Conservation (phyloP, 495 filamentous ascomycete species). For the Aspergillus incahuasiensis region DNA sequence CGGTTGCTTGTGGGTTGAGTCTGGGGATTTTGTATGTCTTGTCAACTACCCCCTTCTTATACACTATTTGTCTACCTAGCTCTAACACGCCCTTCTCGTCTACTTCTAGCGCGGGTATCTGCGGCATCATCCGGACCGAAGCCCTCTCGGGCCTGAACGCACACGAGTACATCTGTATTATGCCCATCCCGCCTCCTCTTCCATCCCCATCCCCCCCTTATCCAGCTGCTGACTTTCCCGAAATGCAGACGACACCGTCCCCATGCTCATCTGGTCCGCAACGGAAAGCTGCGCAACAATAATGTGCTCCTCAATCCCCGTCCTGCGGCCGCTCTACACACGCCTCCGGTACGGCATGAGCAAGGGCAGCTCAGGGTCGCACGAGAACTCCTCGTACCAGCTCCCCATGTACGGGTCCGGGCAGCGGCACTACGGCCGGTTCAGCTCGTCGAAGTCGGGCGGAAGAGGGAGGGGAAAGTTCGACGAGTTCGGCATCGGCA, state of each 20-base stretch:
- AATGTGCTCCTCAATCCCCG: slow-evolving; percentile 27
- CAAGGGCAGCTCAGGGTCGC: slow-evolving; percentile 12
- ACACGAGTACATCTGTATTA: slow-evolving; percentile 26
- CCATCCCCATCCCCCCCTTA: too few species aligned
- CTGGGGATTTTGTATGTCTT: slow-evolving; percentile 24
- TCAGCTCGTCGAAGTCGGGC: background rate
- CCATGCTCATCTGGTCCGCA: slow-evolving; percentile 28
- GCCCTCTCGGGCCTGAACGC: slow-evolving; percentile 20
- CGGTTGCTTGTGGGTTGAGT: slow-evolving; percentile 24
- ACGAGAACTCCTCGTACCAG: slow-evolving; percentile 20
- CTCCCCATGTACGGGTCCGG: slow-evolving; percentile 24
- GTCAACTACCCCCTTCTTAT: too few species aligned
- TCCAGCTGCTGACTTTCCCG: background rate
- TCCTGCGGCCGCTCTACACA: slow-evolving; percentile 25
- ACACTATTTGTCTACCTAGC: too few species aligned
- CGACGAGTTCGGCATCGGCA: too few species aligned
- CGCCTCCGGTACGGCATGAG: slow-evolving; percentile 21
- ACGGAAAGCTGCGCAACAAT: slow-evolving; percentile 27
- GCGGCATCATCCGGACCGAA: slow-evolving; percentile 27
- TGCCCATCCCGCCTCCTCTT: too few species aligned
- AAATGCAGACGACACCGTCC: slow-evolving; percentile 22
- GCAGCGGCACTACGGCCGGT: slow-evolving; percentile 15
- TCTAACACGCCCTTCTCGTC: background rate
- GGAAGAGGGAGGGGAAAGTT: too few species aligned
- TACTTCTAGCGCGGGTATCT: slow-evolving; percentile 23